A percentile compares a stretch with the other conserved stretches of the same genome.
Evolutionary conservation across 148 eudicot species (phyloP).

Genomic region (Chenopodium album): DNA sequence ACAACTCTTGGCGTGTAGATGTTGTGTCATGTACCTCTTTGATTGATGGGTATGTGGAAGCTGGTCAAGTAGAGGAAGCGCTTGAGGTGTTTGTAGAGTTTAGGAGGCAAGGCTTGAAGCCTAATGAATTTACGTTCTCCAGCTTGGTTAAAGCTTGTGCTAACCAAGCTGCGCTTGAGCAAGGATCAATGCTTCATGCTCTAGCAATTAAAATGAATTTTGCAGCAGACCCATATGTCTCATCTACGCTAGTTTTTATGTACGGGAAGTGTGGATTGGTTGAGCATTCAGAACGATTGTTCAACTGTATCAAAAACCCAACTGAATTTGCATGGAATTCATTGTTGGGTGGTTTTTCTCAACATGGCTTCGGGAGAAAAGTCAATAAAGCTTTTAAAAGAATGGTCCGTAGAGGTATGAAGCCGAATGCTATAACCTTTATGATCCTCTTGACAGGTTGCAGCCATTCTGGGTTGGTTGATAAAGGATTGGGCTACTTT

Average conservation of each 20-base stretch:
- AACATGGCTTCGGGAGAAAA: constrained; percentile 43
- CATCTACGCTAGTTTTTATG: constrained; percentile 44
- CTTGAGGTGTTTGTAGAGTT: constrained; percentile 30
- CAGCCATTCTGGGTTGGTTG: constrained; percentile 53
- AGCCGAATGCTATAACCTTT: constrained; percentile 47
- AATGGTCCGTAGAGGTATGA: constrained; percentile 30
- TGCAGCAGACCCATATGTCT: constrained; percentile 32
- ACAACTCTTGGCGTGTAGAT: constrained; percentile 20
- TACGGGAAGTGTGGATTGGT: constrained; percentile 54
- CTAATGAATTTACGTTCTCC: constrained; percentile 52
- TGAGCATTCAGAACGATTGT: constrained; percentile 33
- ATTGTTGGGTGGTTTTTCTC: constrained; percentile 41
- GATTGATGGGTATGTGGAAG: constrained; percentile 47
- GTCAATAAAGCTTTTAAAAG: constrained; percentile 30
- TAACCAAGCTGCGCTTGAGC: constrained; percentile 52
- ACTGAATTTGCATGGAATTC: constrained; percentile 39
- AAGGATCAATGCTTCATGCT: constrained; percentile 48
- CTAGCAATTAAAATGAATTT: constrained; percentile 37
- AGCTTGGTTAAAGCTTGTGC: constrained; percentile 52
- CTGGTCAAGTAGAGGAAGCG: constrained; percentile 34
- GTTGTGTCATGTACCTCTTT: constrained; percentile 44
- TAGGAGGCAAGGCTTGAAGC: constrained; percentile 31
- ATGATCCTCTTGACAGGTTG: constrained; percentile 49
- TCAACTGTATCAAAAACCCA: constrained; percentile 28
- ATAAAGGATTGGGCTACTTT: constrained; percentile 47